phyloP scores from a whole-genome alignment of 345 rosid species.

The Melaleuca alternifolia region DNA sequence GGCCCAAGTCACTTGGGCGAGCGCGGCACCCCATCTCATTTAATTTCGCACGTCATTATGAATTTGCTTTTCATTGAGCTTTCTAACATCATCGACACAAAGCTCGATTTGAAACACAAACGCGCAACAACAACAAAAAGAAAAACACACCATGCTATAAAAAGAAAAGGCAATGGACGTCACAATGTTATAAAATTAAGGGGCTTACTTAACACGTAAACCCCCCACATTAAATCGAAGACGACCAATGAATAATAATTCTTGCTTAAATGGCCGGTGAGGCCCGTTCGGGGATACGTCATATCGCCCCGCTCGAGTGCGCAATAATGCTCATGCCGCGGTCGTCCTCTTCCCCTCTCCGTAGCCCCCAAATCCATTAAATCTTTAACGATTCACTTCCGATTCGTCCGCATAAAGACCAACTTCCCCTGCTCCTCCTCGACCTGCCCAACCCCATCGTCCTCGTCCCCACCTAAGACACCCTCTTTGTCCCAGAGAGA shows the following conservation, averaged over 20 bases:
- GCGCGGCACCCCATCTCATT: rapidly evolving
- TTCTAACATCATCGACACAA: rapidly evolving
- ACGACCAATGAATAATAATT: neutral
- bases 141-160: neutral
- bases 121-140: neutral
- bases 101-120: neutral
- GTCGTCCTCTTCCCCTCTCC: neutral
- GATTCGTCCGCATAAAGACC: neutral
- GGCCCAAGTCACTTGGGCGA: rapidly evolving
- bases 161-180: neutral
- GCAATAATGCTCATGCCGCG: neutral
- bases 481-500: neutral
- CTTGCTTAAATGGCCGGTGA: neutral
- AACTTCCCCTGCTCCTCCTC: neutral
- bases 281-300: neutral
- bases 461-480: neutral
- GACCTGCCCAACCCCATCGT: neutral
- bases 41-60: neutral
- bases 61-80: neutral
- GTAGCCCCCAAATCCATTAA: neutral
- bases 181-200: neutral
- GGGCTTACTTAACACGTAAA: neutral
- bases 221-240: neutral
- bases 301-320: neutral
- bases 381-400: neutral